These are phyloP conservation scores for Colletotrichum salicis DNA, from an alignment of 2,329 filamentous ascomycete species.

Conservation along the genomic window DNA sequence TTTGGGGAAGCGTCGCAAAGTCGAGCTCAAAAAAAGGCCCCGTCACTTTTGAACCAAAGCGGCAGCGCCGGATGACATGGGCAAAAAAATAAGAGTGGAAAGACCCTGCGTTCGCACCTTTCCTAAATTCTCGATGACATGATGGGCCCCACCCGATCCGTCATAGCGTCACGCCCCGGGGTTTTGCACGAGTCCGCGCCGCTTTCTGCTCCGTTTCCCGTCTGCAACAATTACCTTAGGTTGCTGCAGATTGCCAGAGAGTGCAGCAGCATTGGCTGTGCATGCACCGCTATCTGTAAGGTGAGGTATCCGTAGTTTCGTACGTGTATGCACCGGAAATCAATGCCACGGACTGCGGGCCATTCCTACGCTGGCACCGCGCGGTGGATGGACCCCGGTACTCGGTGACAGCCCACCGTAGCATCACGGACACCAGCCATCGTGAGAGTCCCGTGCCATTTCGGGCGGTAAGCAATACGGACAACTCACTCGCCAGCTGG, in stretches of 20 bases:
- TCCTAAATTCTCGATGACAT: slow-evolving; percentile 28
- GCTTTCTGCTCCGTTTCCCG: background rate
- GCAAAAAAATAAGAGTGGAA: slow-evolving; percentile 23
- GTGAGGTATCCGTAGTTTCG: background rate
- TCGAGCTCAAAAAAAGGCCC: background rate
- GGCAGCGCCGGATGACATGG: slow-evolving; percentile 32
- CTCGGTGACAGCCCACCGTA: slow-evolving; percentile 15
- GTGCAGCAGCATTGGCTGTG: background rate
- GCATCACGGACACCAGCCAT: slow-evolving; percentile 10
- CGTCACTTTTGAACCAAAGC: slow-evolving; percentile 22
- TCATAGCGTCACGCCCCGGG: slow-evolving; percentile 20
- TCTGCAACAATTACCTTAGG: background rate
- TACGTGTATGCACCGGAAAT: no score
- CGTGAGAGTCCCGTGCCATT: slow-evolving; percentile 6
- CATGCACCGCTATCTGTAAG: background rate
- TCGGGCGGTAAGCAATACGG: background rate
- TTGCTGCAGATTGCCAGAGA: no score
- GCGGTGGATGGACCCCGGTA: slow-evolving; percentile 1
- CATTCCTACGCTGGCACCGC: slow-evolving; percentile 6
- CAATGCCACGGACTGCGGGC: background rate
- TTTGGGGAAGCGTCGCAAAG: background rate
- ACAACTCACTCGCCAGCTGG: background rate
- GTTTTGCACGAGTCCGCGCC: slow-evolving; percentile 2
- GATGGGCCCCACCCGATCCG: slow-evolving; percentile 22
- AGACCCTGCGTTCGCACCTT: slow-evolving; percentile 28